Evolutionary conservation across 495 filamentous ascomycete species (phyloP), one percentile per base, ranked within the genome.

Genomic region (Jackrogersella minutella): DNA sequence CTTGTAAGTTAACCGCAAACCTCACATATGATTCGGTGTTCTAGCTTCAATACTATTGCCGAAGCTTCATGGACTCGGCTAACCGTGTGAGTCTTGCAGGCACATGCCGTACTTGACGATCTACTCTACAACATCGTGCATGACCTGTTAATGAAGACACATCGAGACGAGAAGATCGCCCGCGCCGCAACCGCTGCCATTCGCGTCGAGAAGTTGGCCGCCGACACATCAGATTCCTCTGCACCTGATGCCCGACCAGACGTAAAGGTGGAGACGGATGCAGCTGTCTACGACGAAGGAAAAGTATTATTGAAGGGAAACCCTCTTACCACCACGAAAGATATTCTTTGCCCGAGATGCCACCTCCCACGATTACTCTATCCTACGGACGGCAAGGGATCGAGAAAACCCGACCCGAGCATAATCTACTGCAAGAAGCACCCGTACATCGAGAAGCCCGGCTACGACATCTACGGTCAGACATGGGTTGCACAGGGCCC

Each of bases 401-500:
- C 85, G 17, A 79, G 80, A 33, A 84, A 85, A 66, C 84, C 86
- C 5, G 87, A 90, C 62, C 83, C 84, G 1, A 80, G 84, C 64
- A 77, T 84, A 66, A 80, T 85, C 75, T 96, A 93, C 77, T 96
- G 92, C 81, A 87, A 87, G 69, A 88, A 86, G 58, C 87, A 87
- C 50, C 91, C 92, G 9, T 88, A 88, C 76, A 87, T 91, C 69
- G 85, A 85, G 54, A 85, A 87, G 70, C 85, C 88, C 1, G 90
- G 90, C 52, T 88, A 88, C 76, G 92, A 96, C 72, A 90, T 94
- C 39, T 92, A 95, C 73, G 91, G 91, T 50, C 92, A 93, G 71
- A 88, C 87, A 8, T 95, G 80, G 78, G 78, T 84, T 22, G 75
- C 75, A 28, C 79, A 79, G 6, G 82, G 82, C 1, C 82, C 83